phyloP scores from a whole-genome alignment of 2,329 filamentous ascomycete genomes.

The Zymoseptoria tritici region DNA sequence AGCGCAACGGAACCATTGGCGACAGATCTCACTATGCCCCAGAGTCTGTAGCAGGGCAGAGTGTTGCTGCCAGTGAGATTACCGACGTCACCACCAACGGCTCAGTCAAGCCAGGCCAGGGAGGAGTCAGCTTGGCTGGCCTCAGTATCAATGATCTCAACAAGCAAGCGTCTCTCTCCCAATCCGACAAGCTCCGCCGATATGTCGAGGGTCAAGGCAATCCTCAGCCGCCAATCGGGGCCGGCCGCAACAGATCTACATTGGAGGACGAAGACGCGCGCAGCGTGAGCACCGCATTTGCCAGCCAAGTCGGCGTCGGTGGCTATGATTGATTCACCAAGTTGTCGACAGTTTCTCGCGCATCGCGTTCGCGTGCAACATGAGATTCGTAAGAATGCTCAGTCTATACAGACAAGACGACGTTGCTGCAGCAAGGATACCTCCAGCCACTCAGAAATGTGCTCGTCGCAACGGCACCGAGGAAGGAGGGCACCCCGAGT shows the following conservation, averaged over 20 bases:
- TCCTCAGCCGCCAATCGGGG: constrained; percentile 44
- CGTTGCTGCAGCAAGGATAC: neutral
- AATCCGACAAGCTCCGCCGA: constrained; percentile 85
- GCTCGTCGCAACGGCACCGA: neutral
- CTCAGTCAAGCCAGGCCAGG: constrained; percentile 46
- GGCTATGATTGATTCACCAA: constrained; percentile 25
- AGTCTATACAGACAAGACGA: neutral
- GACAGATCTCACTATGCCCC: constrained; percentile 21
- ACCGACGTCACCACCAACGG: constrained; percentile 76
- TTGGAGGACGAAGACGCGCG: constrained; percentile 81
- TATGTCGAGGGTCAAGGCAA: constrained; percentile 66
- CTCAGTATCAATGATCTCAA: constrained; percentile 63
- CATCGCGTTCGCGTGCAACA: neutral
- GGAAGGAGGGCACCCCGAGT: neutral
- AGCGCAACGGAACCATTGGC: constrained; percentile 53
- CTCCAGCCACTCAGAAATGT: neutral
- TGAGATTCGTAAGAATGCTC: neutral
- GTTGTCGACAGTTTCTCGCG: neutral
- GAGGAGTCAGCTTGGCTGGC: constrained; percentile 83
- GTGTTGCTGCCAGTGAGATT: constrained; percentile 81
- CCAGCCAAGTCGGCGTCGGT: constrained; percentile 65
- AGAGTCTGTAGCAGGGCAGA: constrained; percentile 77
- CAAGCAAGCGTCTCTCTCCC: constrained; percentile 67
- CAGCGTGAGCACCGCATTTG: constrained; percentile 93
- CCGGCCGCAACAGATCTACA: constrained; percentile 50